Conservation (phyloP, 148 eudicot species). For the Mesembryanthemum crystallinum region DNA sequence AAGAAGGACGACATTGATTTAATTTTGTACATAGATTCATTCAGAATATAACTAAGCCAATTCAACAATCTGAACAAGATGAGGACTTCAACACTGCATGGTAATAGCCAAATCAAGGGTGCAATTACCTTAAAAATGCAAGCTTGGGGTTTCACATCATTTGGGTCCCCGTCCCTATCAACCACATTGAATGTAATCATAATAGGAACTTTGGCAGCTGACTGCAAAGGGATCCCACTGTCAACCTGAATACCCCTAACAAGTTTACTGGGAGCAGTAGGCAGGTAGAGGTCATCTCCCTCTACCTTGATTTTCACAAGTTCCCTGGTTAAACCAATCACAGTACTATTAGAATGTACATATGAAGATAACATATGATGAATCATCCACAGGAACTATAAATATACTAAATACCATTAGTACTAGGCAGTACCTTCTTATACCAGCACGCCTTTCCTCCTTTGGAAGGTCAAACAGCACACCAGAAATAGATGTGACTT, state of each 20-base stretch:
- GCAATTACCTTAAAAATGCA: constrained; percentile 90
- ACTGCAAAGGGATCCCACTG: constrained; percentile 96
- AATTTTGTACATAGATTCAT: neutral
- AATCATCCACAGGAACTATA: too few relatives aligned
- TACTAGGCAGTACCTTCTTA: constrained; percentile 55
- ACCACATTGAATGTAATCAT: constrained; percentile 97
- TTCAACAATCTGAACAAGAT: neutral
- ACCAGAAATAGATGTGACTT: constrained; percentile 93
- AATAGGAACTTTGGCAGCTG: constrained; percentile 98
- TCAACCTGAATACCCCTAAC: constrained; percentile 90
- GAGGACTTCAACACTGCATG: neutral
- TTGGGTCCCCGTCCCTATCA: constrained; percentile 63
- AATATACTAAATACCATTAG: neutral
- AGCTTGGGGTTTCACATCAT: constrained; percentile 82
- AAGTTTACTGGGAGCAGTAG: constrained; percentile 86
- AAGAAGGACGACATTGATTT: neutral
- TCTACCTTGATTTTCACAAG: constrained; percentile 74
- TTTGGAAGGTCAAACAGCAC: constrained; percentile 82
- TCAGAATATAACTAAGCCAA: neutral
- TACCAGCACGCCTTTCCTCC: constrained; percentile 96
- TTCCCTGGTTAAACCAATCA: constrained; percentile 49
- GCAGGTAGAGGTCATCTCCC: constrained; percentile 89
- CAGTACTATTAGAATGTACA: neutral
- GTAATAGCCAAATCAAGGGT: neutral
- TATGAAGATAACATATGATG: too few relatives aligned